A percentile compares a stretch with the other conserved stretches of the same genome.
Conservation (phyloP, 1,284 basidiomycete species). For the Somion occarium region DNA sequence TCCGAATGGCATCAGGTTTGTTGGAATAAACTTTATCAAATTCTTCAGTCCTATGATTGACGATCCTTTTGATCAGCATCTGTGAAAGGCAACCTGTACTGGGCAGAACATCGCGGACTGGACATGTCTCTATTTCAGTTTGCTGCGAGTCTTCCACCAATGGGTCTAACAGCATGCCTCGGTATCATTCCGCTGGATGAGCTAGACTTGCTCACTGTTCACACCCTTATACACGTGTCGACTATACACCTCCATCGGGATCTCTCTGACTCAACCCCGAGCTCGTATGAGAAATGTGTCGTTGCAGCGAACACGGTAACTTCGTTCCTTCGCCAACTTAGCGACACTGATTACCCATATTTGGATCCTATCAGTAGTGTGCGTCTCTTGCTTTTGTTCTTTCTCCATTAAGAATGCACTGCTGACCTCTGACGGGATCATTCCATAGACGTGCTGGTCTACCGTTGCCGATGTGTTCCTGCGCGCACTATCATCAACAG, state of each 20-base stretch:
- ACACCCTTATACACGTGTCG: slow-evolving; percentile 46
- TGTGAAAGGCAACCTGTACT: slow-evolving; percentile 27
- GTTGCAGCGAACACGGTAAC: slow-evolving; percentile 41
- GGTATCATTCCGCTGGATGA: slow-evolving; percentile 30
- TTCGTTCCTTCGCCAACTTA: slow-evolving; percentile 40
- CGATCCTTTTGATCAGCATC: slow-evolving; percentile 11
- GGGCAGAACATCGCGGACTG: slow-evolving; percentile 35
- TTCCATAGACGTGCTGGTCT: slow-evolving; percentile 35
- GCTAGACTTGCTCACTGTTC: slow-evolving; percentile 43
- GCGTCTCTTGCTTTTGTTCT: slow-evolving; percentile 11
- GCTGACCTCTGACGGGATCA: not conserved
- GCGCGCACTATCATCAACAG: slow-evolving; percentile 23
- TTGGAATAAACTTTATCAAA: slow-evolving; percentile 10
- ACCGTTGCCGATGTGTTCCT: slow-evolving; percentile 36
- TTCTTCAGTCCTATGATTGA: slow-evolving; percentile 1
- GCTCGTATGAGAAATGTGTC: slow-evolving; percentile 33
- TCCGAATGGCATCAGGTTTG: slow-evolving; percentile 39
- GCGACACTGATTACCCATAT: slow-evolving; percentile 44
- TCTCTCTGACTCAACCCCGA: slow-evolving; percentile 27
- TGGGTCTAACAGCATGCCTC: slow-evolving; percentile 24
- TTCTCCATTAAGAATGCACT: not conserved
- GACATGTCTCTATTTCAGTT: slow-evolving; percentile 41
- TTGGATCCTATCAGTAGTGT: slow-evolving; percentile 50
- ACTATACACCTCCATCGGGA: slow-evolving; percentile 45
- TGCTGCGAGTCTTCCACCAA: slow-evolving; percentile 34